phyloP scores from a whole-genome alignment of 371 early-diverging fungal species.

The Haplosporangium sp. region DNA sequence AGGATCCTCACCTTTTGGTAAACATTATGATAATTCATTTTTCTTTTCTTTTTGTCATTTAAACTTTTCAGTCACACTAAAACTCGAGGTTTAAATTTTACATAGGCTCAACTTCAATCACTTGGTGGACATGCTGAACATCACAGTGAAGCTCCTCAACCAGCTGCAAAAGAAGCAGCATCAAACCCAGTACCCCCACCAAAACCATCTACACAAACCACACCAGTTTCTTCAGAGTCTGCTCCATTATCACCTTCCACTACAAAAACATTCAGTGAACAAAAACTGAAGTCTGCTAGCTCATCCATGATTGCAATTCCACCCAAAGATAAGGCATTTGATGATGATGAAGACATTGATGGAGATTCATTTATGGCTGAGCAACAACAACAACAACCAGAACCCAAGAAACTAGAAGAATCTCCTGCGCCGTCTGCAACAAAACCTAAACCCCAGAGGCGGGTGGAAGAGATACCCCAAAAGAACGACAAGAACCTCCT shows the following conservation, averaged over 20 bases:
- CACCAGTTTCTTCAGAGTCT: slow-evolving; percentile 4
- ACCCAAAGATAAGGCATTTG: slow-evolving; percentile 28
- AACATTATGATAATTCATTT: not conserved
- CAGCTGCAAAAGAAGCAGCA: not conserved
- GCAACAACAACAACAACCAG: slow-evolving; percentile 1
- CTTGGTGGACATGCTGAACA: slow-evolving; percentile 37
- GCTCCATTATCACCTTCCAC: not conserved
- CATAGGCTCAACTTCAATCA: slow-evolving; percentile 42
- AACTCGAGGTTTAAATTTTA: not conserved
- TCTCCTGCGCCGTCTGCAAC: not conserved
- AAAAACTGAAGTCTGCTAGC: slow-evolving; percentile 23
- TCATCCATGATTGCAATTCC: slow-evolving; percentile 48
- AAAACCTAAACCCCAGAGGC: slow-evolving; percentile 17
- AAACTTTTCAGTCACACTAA: not conserved
- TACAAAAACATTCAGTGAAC: not conserved
- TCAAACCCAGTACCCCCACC: not conserved
- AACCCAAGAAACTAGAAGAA: not conserved
- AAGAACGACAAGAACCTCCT: slow-evolving; percentile 29
- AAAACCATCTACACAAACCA: slow-evolving; percentile 6
- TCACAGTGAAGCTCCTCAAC: not conserved
- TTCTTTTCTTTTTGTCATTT: not conserved
- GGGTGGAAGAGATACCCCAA: slow-evolving; percentile 22
- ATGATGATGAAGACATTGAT: slow-evolving; percentile 32
- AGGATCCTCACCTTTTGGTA: slow-evolving; percentile 60
- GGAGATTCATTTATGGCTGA: slow-evolving; percentile 27